Evolutionary conservation across 2,329 filamentous ascomycete species (phyloP).

Genomic region (Botryotinia calthae): DNA sequence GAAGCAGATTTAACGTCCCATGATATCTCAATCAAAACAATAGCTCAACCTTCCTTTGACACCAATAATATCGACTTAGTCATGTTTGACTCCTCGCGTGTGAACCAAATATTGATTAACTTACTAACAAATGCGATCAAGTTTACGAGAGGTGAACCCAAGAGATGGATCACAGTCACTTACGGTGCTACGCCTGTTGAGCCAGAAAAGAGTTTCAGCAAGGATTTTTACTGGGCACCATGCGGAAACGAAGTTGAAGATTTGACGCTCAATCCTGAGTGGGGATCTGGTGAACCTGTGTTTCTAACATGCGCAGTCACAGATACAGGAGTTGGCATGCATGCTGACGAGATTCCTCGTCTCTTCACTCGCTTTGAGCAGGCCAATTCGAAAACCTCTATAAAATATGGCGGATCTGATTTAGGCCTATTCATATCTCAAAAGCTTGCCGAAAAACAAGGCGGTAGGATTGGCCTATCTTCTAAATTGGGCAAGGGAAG

Average conservation of each 20-base stretch:
- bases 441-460: conserved; percentile 74
- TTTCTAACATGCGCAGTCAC: conserved; percentile 72
- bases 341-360: conserved; percentile 65
- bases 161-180: conserved; percentile 52
- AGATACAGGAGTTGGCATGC: conserved; percentile 74
- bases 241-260: conserved; percentile 23
- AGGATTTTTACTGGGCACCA: conserved; percentile 30
- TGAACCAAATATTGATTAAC: conserved; percentile 79
- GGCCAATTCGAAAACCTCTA: conserved; percentile 67
- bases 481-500: conserved; percentile 66
- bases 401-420: conserved; percentile 76
- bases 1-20: conserved; percentile 69
- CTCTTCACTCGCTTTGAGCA: conserved; percentile 81
- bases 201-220: conserved; percentile 25
- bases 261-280: conserved; percentile 32
- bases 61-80: conserved; percentile 62
- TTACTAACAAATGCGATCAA: conserved; percentile 80
- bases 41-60: conserved; percentile 61
- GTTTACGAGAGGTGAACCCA: conserved; percentile 66
- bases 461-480: conserved; percentile 69
- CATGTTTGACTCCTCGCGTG: conserved; percentile 67
- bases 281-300: conserved; percentile 47
- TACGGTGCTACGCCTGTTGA: conserved; percentile 25
- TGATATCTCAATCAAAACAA: conserved; percentile 63
- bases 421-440: conserved; percentile 77